Evolutionary conservation across 805 yeast genomes (phyloP), one percentile per base, ranked within the genome.

Genomic region (Metschnikowia rubicola): DNA sequence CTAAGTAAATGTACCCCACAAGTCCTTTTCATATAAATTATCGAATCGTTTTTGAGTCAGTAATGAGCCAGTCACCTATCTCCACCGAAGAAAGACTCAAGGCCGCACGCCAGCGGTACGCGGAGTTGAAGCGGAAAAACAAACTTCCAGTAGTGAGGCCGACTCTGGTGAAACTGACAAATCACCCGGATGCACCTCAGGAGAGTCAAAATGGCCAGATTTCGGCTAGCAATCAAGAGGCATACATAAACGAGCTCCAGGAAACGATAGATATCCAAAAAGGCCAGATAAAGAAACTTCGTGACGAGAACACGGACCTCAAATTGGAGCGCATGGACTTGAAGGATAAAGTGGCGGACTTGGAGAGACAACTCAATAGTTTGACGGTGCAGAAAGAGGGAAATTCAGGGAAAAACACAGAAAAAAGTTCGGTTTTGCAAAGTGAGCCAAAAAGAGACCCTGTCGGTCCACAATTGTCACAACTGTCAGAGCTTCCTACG

Each of bases 61-160:
- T 21, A 7, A 43, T 36, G 41, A 39, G 36, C 28, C 32, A 39
- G 12, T 15, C 44, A 13, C 37, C 35, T 12, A 19, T 69, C 36
- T 65, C 65, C 41, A 76, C 81, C 52, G 81, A 78, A 41, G 86
- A 81, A 59, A 79, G 82, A 62, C 70, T 87, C 41, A 89, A 84
- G 53, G 85, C 84, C 2, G 94, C 92, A 5, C 77, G 86, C 58
- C 84, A 83, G 68, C 78, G 83, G 74, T 80, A 73, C 54, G 90
- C 85, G 49, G 88, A 84, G 57, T 67, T 86, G 71, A 86, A 80
- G 65, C 73, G 72, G 65, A 73, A 71, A 53, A 71, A 40, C 35
- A 45, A 40, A 38, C 21, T 45, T 12, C 46, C 44, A n/a, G 36
- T 26, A 34, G 10, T 15, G 44, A 39, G 28, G 26, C 17, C 12